Percentiles rank a stretch among this genome's conserved stretches.
These are phyloP conservation scores for Limnanthes douglasii DNA, from an alignment of 345 rosid species.

Conservation along the genomic window DNA sequence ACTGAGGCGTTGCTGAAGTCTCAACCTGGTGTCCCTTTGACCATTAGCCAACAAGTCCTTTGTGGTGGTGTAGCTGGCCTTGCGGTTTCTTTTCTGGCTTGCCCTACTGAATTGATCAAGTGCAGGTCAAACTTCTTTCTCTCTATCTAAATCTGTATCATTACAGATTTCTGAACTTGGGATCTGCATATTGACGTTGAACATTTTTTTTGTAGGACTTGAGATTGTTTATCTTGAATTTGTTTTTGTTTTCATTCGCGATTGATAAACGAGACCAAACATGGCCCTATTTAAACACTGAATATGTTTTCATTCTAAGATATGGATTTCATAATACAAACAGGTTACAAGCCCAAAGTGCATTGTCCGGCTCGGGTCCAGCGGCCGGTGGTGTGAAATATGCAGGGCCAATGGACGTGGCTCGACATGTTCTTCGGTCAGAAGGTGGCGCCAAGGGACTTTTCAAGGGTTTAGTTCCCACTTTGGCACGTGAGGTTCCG, in stretches of 20 bases:
- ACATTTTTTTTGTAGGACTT: too few relatives aligned
- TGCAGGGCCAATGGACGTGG: conserved; percentile 97
- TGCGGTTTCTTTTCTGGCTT: conserved; percentile 94
- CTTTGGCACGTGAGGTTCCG: conserved; percentile 85
- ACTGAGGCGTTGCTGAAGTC: conserved; percentile 80
- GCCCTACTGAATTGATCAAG: conserved; percentile 95
- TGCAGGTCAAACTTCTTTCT: too few relatives aligned
- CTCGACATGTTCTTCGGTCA: conserved; percentile 64
- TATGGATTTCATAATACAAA: too few relatives aligned
- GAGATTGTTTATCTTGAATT: too few relatives aligned
- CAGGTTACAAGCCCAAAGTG: conserved; percentile 99
- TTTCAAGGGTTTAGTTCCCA: conserved; percentile 89
- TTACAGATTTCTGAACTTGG: too few relatives aligned
- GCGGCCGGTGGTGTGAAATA: conserved; percentile 59
- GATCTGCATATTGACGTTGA: too few relatives aligned
- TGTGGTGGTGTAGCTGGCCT: conserved; percentile 92
- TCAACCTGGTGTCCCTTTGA: conserved; percentile 64
- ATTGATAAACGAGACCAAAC: too few relatives aligned
- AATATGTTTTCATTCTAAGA: too few relatives aligned
- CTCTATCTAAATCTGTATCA: too few relatives aligned
- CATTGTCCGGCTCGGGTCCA: too few relatives aligned
- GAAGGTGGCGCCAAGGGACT: conserved; percentile 85
- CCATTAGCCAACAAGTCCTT: conserved; percentile 62
- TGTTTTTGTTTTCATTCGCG: too few relatives aligned
- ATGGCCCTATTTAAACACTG: too few relatives aligned